Conservation (phyloP, 2,329 filamentous ascomycete species). For the Berkeleyomyces rouxiae region DNA sequence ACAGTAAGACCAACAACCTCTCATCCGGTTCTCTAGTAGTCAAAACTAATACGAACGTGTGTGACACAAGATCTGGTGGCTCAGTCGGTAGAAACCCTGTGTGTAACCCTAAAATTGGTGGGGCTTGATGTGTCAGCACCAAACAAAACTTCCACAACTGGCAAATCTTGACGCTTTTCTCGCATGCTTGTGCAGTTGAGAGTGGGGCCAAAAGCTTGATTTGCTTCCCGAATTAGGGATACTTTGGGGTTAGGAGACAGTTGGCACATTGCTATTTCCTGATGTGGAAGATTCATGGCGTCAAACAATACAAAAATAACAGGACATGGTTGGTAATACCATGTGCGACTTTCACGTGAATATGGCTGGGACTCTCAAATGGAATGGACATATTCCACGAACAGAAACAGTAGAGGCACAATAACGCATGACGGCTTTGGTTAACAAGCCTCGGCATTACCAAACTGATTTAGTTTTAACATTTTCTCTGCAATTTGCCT, state of each 20-base stretch:
- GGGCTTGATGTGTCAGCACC: too few relatives aligned
- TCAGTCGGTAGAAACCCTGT: background rate
- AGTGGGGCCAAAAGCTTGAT: background rate
- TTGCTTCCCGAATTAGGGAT: background rate
- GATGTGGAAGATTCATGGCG: too few relatives aligned
- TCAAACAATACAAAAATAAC: too few relatives aligned
- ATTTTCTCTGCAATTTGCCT: background rate
- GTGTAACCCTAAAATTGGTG: too few relatives aligned
- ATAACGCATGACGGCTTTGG: background rate
- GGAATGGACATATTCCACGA: background rate
- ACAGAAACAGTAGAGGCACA: background rate
- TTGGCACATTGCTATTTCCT: too few relatives aligned
- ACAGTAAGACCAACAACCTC: background rate
- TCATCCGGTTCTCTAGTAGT: background rate
- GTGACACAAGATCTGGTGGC: background rate
- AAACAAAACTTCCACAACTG: too few relatives aligned
- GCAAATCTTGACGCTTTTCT: too few relatives aligned
- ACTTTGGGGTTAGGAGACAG: background rate
- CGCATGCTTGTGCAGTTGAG: too few relatives aligned
- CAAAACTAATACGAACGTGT: background rate
- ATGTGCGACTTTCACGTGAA: background rate
- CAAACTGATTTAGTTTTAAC: too few relatives aligned
- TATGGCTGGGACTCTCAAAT: background rate
- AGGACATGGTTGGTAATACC: background rate
- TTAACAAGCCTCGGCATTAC: background rate